phyloP scores from a whole-genome alignment of 371 early-diverging fungal genomes.

The Syncephalastrum monosporum region DNA sequence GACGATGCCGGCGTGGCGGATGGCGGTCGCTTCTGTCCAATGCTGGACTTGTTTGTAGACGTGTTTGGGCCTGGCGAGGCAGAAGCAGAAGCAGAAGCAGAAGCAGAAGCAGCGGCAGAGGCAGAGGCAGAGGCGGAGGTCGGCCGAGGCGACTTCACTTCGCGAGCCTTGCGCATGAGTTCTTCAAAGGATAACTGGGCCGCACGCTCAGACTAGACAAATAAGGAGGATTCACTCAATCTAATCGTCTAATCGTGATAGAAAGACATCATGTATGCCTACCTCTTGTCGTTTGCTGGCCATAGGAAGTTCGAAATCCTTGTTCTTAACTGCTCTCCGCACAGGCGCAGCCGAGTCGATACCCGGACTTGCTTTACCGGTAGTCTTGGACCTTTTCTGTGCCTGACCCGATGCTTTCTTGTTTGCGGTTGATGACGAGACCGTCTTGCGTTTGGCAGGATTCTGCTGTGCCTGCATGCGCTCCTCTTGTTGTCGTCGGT shows the following conservation, averaged over 20 bases:
- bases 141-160: constrained; percentile 16
- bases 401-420: background rate
- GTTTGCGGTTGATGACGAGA: background rate
- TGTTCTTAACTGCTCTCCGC: too few relatives aligned
- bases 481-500: constrained; percentile 31
- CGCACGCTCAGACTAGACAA: too few relatives aligned
- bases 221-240: too few relatives aligned
- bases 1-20: background rate
- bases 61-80: background rate
- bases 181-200: constrained; percentile 39
- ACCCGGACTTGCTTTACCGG: too few relatives aligned
- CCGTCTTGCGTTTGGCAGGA: constrained; percentile 6
- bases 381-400: too few relatives aligned
- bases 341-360: too few relatives aligned
- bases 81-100: too few relatives aligned
- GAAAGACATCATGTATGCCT: too few relatives aligned
- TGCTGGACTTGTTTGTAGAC: background rate
- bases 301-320: too few relatives aligned
- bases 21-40: constrained; percentile 6
- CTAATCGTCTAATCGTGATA: constrained; percentile 4
- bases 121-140: too few relatives aligned
- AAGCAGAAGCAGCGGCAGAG: too few relatives aligned
- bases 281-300: too few relatives aligned
- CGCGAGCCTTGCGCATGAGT: constrained; percentile 34
- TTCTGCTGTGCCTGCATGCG: constrained; percentile 13